Conservation (phyloP, 1,284 basidiomycete genomes). For the Porodaedalea pini region DNA sequence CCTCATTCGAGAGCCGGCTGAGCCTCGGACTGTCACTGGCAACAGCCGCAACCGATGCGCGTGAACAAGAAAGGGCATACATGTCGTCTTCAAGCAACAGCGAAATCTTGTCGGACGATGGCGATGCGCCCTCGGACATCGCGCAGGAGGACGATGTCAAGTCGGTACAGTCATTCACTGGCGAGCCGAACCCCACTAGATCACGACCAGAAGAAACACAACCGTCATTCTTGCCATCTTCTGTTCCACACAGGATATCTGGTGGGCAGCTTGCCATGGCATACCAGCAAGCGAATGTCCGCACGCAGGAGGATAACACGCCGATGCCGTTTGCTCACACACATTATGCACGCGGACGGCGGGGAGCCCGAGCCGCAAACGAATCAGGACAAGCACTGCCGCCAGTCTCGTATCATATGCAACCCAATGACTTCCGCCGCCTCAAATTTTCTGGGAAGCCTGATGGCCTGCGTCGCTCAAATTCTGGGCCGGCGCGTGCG, state of each 20-base stretch:
- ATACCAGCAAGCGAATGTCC: slow-evolving; percentile 14
- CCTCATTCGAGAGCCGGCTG: slow-evolving; percentile 61
- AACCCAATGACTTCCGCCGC: slow-evolving; percentile 14
- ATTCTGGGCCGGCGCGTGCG: slow-evolving; percentile 33
- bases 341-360: slow-evolving; percentile 8
- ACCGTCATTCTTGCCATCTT: slow-evolving; percentile 23
- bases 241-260: slow-evolving; percentile 21
- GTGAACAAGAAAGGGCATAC: slow-evolving; percentile 39
- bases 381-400: slow-evolving; percentile 13
- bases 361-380: slow-evolving; percentile 19
- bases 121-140: slow-evolving; percentile 46
- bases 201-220: slow-evolving; percentile 8
- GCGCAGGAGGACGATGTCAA: slow-evolving; percentile 62
- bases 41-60: slow-evolving; percentile 55
- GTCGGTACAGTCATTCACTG: slow-evolving; percentile 59
- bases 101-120: slow-evolving; percentile 62
- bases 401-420: slow-evolving; percentile 6
- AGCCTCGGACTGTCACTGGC: slow-evolving; percentile 63
- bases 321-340: slow-evolving; percentile 12
- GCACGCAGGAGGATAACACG: slow-evolving; percentile 9
- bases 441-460: slow-evolving; percentile 29
- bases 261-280: slow-evolving; percentile 6
- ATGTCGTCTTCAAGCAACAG: slow-evolving; percentile 56
- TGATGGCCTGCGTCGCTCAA: slow-evolving; percentile 35
- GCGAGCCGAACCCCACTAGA: slow-evolving; percentile 31